Percentiles rank a stretch among this genome's conserved stretches.
These are phyloP conservation scores for Leucosporidium yakuticum DNA, from an alignment of 768 basidiomycete genomes.

Conservation along the genomic window DNA sequence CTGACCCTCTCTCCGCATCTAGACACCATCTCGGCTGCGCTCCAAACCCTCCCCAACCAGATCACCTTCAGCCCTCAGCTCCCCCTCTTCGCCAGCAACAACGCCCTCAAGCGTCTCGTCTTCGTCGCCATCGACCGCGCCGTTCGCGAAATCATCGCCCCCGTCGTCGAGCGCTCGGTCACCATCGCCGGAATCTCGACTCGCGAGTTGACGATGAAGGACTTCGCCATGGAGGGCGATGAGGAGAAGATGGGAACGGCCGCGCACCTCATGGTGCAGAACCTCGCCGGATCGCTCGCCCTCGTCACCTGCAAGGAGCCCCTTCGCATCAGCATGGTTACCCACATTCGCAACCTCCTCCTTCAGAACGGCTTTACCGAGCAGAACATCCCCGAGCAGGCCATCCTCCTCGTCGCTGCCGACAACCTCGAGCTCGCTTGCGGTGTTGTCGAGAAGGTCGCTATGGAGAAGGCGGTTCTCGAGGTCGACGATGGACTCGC, in stretches of 20 bases:
- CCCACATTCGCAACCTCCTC: conserved; percentile 75
- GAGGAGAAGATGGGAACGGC: conserved; percentile 86
- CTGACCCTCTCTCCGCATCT: background rate
- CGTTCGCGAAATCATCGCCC: conserved; percentile 94
- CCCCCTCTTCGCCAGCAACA: conserved; percentile 61
- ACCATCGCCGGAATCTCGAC: conserved; percentile 98
- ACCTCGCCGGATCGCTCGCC: conserved; percentile 90
- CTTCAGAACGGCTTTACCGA: conserved; percentile 85
- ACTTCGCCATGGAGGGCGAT: conserved; percentile 86
- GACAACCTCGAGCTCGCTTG: conserved; percentile 94
- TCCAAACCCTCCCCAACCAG: conserved; percentile 61
- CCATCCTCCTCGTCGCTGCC: conserved; percentile 66
- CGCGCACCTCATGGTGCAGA: conserved; percentile 92
- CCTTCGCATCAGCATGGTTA: conserved; percentile 80
- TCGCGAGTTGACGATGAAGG: conserved; percentile 87
- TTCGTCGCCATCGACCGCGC: conserved; percentile 87
- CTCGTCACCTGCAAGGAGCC: conserved; percentile 98
- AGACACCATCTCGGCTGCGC: conserved; percentile 51
- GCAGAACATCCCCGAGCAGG: conserved; percentile 75
- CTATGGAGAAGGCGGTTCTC: conserved; percentile 87
- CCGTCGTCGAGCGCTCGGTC: conserved; percentile 95
- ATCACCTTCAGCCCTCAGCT: conserved; percentile 74
- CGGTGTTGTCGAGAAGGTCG: conserved; percentile 89
- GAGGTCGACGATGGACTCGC: conserved; percentile 89
- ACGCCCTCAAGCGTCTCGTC: conserved; percentile 80